Percentiles rank a stretch among this genome's conserved stretches.
These are phyloP conservation scores for Paracoccidioides lutzii DNA, from an alignment of 2,329 filamentous ascomycete species.

Conservation along the genomic window DNA sequence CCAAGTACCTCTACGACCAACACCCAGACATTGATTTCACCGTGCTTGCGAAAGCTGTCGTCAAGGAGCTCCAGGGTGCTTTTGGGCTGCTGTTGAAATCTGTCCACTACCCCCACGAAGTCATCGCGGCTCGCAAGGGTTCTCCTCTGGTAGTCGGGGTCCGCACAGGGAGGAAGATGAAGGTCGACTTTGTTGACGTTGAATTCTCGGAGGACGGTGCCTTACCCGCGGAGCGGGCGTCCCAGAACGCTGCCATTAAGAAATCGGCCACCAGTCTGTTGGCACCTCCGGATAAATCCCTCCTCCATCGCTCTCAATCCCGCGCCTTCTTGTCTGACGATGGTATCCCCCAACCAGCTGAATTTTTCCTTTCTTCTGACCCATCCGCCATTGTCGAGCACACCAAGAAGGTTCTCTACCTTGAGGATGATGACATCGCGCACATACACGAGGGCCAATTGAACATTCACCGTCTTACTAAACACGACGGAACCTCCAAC, in stretches of 20 bases:
- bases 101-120: slow-evolving; percentile 94
- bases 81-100: slow-evolving; percentile 97
- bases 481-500: slow-evolving; percentile 92
- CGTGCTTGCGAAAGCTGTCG: slow-evolving; percentile 90
- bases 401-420: slow-evolving; percentile 99
- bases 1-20: slow-evolving; percentile 95
- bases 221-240: slow-evolving; percentile 83
- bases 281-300: slow-evolving; percentile 89
- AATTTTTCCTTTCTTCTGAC: slow-evolving; percentile 98
- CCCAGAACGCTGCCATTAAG: slow-evolving; percentile 93
- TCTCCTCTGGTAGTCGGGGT: slow-evolving; percentile 96
- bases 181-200: slow-evolving; percentile 99
- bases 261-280: slow-evolving; percentile 65
- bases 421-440: slow-evolving; percentile 98
- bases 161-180: slow-evolving; percentile 96
- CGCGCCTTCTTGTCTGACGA: slow-evolving; percentile 98
- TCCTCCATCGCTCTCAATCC: slow-evolving; percentile 95
- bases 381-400: slow-evolving; percentile 97
- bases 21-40: slow-evolving; percentile 93
- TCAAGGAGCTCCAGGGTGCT: slow-evolving; percentile 94
- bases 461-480: slow-evolving; percentile 96
- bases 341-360: slow-evolving; percentile 91
- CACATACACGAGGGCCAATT: slow-evolving; percentile 98
- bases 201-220: slow-evolving; percentile 85
- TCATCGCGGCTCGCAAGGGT: slow-evolving; percentile 95